Evolutionary conservation across 768 basidiomycete genomes (phyloP).

Genomic region (Podaxis sp.): DNA sequence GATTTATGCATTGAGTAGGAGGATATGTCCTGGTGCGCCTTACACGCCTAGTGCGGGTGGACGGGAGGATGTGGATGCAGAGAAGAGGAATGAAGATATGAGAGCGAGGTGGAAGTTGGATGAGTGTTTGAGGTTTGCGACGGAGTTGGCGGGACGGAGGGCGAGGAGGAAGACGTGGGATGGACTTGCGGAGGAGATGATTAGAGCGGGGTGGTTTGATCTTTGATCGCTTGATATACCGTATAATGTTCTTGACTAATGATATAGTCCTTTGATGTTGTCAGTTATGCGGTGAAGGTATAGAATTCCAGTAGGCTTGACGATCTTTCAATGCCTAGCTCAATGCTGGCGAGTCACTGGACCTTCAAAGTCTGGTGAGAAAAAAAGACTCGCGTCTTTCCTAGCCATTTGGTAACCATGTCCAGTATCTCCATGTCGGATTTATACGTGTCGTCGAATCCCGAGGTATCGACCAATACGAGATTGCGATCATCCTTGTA

Average conservation of each 20-base stretch:
- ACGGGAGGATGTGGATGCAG: conserved; percentile 28
- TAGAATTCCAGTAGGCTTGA: conserved; percentile 21
- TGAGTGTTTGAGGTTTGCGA: conserved; percentile 86
- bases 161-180: conserved; percentile 62
- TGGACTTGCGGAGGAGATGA: conserved; percentile 74
- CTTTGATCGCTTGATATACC: not conserved
- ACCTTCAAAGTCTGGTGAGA: not conserved
- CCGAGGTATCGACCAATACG: conserved; percentile 20
- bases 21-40: conserved; percentile 72
- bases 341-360: not conserved
- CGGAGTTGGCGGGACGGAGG: conserved; percentile 78
- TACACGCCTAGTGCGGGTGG: conserved; percentile 60
- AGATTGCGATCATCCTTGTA: conserved; percentile 4
- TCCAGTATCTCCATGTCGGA: conserved; percentile 11
- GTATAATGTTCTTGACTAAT: not conserved
- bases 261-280: conserved; percentile 15
- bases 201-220: conserved; percentile 75
- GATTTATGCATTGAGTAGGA: conserved; percentile 77
- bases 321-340: conserved; percentile 19
- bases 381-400: conserved; percentile 10
- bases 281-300: conserved; percentile 17
- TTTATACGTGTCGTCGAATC: conserved; percentile 17
- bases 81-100: conserved; percentile 35
- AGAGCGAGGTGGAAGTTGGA: conserved; percentile 74
- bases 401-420: conserved; percentile 13